Base-by-base conservation (phyloP, 2,329 filamentous ascomycete species). In the Stromatinia cepivora region DNA sequence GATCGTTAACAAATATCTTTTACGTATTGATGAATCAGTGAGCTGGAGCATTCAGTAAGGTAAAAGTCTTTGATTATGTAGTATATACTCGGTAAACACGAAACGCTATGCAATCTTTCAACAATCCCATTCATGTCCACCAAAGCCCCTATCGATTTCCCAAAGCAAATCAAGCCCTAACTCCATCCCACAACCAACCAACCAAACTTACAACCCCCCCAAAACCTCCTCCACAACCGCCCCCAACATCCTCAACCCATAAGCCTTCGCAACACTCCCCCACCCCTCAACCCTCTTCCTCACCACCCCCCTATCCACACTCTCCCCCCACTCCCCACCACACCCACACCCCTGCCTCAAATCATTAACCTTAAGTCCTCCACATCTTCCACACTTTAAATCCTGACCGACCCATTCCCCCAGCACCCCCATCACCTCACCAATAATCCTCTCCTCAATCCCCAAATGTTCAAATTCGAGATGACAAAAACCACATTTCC, bases 341-440 rank as follows among this genome's bases (percentile, higher is more conserved):
- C 95, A 99, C 15, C 90, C 91, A 80, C 96, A 99, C 80, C 98
- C 94, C 79, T 97, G 94, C 89, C 95, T 93, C 76, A 98, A 96
- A 77, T 97, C 94, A 78, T 97, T 98, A 53, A 92, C 85, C 77
- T 93, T 84, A 52, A 97, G 80, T 74, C 92, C 92, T 45, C 86
- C 87, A 79, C 89, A 91, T 70, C 86, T 84, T 1, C 61, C 70
- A 74, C 95, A 99, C 80, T 93, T 93, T 70, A 98, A 81, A 79
- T 99, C 95, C 81, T 98, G 94, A 46, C 90, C 92, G 72, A 88
- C 85, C 94, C 96, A 99, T 75, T 91, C 88, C 36, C 92, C 85
- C 10, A 92, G 83, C 77, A 90, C 81, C 31, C 87, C 87, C 79
- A 97, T 89, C 25, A 97, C 90, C 69, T 91, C 86, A 0, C 85